phyloP scores from a whole-genome alignment of 768 basidiomycete genomes.

The Russula emetica region DNA sequence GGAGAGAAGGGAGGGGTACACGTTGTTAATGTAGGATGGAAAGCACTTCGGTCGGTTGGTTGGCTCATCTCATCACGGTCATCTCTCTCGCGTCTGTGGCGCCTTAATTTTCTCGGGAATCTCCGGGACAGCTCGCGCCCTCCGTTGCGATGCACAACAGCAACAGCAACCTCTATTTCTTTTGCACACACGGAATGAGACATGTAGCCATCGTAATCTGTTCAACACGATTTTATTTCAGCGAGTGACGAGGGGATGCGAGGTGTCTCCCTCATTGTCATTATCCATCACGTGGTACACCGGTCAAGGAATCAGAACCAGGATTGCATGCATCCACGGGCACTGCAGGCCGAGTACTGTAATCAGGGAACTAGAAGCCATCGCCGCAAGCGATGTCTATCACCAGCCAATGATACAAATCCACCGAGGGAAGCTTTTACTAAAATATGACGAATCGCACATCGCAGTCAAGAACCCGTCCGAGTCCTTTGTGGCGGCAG shows the following conservation, averaged over 20 bases:
- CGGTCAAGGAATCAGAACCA: too few species aligned
- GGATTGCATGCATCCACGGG: not conserved
- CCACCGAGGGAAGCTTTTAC: not conserved
- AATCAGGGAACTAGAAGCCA: not conserved
- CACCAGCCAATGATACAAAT: not conserved
- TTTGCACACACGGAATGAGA: not conserved
- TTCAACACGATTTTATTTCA: too few species aligned
- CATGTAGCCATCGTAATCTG: not conserved
- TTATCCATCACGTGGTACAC: not conserved
- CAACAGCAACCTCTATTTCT: not conserved
- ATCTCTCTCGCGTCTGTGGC: slow-evolving; percentile 21
- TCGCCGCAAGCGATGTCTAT: slow-evolving; percentile 4
- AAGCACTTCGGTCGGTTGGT: not conserved
- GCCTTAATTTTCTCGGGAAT: slow-evolving; percentile 15
- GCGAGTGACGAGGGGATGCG: not conserved
- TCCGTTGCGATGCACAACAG: not conserved
- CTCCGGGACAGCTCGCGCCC: not conserved
- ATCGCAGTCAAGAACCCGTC: not conserved
- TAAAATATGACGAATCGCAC: not conserved
- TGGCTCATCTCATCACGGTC: slow-evolving; percentile 11
- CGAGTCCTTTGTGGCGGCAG: not conserved
- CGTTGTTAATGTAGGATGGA: slow-evolving; percentile 15
- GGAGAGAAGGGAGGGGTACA: not conserved
- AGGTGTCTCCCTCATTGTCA: not conserved
- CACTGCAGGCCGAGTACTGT: not conserved